A percentile compares a stretch with the other conserved stretches of the same genome.
Evolutionary conservation across 2,329 filamentous ascomycete genomes (phyloP).

Genomic region (Amauroascus niger): DNA sequence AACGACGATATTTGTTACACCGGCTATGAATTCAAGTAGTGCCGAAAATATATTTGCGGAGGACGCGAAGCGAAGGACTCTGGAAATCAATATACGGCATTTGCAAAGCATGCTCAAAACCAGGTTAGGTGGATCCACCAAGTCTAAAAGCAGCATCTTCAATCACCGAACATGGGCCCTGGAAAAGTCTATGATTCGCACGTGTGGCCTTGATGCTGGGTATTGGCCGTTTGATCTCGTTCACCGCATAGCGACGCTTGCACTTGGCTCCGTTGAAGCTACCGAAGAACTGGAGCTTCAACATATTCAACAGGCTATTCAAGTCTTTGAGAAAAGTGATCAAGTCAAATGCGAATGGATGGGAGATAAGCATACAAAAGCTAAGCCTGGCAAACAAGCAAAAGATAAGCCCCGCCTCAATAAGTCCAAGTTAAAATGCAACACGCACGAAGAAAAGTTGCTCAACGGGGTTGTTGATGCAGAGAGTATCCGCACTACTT

Average conservation of each 20-base stretch:
- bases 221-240: constrained; percentile 53
- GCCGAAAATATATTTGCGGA: constrained; percentile 37
- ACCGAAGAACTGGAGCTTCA: constrained; percentile 34
- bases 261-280: constrained; percentile 41
- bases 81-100: constrained; percentile 55
- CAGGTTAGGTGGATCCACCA: constrained; percentile 27
- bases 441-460: constrained; percentile 72
- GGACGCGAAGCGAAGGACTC: constrained; percentile 41
- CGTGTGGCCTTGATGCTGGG: constrained; percentile 39
- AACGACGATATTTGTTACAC: constrained; percentile 47
- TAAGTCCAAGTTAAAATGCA: constrained; percentile 49
- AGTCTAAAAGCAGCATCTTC: constrained; percentile 27
- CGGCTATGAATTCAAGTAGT: constrained; percentile 33
- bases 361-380: constrained; percentile 25
- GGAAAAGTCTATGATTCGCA: constrained; percentile 22
- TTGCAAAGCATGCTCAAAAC: constrained; percentile 51
- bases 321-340: constrained; percentile 35
- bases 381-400: constrained; percentile 26
- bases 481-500: constrained; percentile 73
- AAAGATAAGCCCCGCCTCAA: constrained; percentile 37
- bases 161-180: constrained; percentile 26
- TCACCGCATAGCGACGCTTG: constrained; percentile 49
- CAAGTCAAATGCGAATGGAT: constrained; percentile 32
- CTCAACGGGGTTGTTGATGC: constrained; percentile 73
- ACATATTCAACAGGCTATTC: constrained; percentile 30